A percentile compares a stretch with the other conserved stretches of the same genome.
Conservation (phyloP, 1,284 basidiomycete species). For the Agaricales sp. region DNA sequence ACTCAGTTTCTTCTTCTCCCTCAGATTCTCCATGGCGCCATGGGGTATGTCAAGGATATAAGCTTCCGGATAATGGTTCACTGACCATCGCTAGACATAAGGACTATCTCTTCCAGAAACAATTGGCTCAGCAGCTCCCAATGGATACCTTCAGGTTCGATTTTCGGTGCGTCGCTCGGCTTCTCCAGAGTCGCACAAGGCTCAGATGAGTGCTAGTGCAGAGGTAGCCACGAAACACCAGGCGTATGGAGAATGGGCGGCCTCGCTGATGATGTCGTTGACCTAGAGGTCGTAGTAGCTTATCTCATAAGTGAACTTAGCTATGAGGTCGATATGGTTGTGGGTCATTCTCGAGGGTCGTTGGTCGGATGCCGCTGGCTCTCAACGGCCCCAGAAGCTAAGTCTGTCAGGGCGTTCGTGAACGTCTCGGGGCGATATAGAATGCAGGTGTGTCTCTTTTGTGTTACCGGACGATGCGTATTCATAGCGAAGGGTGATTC, state of each 20-base stretch:
- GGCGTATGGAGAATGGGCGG: slow-evolving; percentile 53
- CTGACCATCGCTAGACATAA: slow-evolving; percentile 49
- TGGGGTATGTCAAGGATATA: background rate
- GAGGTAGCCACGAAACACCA: slow-evolving; percentile 66
- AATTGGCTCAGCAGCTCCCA: slow-evolving; percentile 55
- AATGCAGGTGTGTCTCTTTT: slow-evolving; percentile 46
- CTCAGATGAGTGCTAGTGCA: slow-evolving; percentile 20
- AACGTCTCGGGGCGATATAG: slow-evolving; percentile 67
- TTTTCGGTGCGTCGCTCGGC: slow-evolving; percentile 52
- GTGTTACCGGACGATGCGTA: slow-evolving; percentile 2
- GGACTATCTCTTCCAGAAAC: slow-evolving; percentile 74
- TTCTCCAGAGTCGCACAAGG: slow-evolving; percentile 1
- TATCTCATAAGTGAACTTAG: slow-evolving; percentile 47
- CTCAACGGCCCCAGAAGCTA: slow-evolving; percentile 46
- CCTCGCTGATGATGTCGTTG: slow-evolving; percentile 48
- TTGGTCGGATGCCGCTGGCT: slow-evolving; percentile 59
- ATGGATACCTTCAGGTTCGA: slow-evolving; percentile 79
- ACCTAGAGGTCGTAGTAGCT: slow-evolving; percentile 53
- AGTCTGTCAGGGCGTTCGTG: slow-evolving; percentile 44
- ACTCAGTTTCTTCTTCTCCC: background rate
- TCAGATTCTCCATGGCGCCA: background rate
- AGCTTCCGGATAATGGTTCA: slow-evolving; percentile 10
- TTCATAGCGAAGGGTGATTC: slow-evolving; percentile 7
- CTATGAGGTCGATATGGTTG: slow-evolving; percentile 54
- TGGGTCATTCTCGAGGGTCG: slow-evolving; percentile 68